Conservation (phyloP, 1,284 basidiomycete genomes). For the Phellopilus nigrolimitatus region DNA sequence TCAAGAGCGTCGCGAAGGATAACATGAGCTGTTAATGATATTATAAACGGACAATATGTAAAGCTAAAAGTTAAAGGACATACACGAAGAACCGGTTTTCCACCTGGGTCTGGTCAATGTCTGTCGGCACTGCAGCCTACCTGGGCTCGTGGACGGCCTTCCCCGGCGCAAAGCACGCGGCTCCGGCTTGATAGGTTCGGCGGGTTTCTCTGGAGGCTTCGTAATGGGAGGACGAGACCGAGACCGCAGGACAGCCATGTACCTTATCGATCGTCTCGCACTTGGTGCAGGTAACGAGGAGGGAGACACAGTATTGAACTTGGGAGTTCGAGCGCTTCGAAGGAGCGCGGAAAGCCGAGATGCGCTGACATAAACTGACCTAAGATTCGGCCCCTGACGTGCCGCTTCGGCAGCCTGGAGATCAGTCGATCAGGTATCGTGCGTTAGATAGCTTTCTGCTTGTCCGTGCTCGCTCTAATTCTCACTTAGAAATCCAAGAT, state of each 20-base stretch:
- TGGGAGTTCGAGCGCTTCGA: slow-evolving; percentile 86
- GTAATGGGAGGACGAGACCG: slow-evolving; percentile 53
- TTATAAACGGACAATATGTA: not conserved
- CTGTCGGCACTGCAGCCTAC: slow-evolving; percentile 48
- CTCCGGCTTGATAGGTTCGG: not conserved
- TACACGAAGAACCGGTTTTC: slow-evolving; percentile 47
- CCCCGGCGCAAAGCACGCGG: slow-evolving; percentile 12
- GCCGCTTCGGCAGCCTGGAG: too few species aligned
- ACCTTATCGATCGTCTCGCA: slow-evolving; percentile 93
- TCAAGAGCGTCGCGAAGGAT: slow-evolving; percentile 52
- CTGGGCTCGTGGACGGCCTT: slow-evolving; percentile 29
- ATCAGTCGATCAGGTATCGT: too few species aligned
- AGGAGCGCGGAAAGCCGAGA: too few species aligned
- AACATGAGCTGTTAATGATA: slow-evolving; percentile 71
- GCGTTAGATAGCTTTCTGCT: too few species aligned
- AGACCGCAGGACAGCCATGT: slow-evolving; percentile 94
- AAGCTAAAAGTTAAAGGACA: slow-evolving; percentile 3
- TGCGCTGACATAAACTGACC: too few species aligned
- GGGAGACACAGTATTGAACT: slow-evolving; percentile 96
- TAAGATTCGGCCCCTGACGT: too few species aligned
- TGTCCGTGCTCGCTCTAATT: too few species aligned
- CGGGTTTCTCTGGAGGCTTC: not conserved
- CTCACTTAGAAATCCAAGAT: too few species aligned
- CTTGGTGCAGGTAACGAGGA: slow-evolving; percentile 98
- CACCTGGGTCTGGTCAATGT: slow-evolving; percentile 42